Base-by-base conservation (phyloP, 352 stramenopile genomes). In the Blastocystis sp. region DNA sequence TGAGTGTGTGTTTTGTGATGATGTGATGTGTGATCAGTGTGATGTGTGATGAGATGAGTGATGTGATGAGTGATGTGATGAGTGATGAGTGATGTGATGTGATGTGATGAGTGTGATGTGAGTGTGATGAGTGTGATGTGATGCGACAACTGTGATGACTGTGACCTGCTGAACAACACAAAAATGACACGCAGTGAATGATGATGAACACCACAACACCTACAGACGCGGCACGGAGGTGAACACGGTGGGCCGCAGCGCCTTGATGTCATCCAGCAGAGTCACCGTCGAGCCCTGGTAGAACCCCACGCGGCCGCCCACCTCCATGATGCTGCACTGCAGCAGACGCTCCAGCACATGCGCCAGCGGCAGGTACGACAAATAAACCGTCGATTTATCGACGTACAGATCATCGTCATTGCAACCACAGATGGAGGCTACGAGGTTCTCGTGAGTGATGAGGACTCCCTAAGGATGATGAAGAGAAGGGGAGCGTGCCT, bases 401-500 rank as follows among this genome's bases (percentile, higher is more conserved):
- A 45, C 61, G 48, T 56, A 38, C 9, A 82, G 28, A 21, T 43
- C 79, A 14, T 19, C 69, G 19, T 52, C 5, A 4, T 74, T 21
- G 11, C 43, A 76, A n/a, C 64, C 69, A 14, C 40, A 34, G 0
- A 89, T 21, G 11, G 53, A 76, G 28, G 40, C 21, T 14, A 82
- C 61, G 38, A 70, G 38, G 34, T 94, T 94, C 43, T 90, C 76
- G 66, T 95, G 92, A 61, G 90, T 80, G 48, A 95, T 76, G 41
- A 95, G 92, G 17, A 93, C 93, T 1, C 92, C 92, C 48, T 56
- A 56, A 17, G 5, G 5, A 14, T 56, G 14, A 56, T 14, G 48
- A 17, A 56, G 48, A 14, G 14, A 56, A 56, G 5, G 14, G 14
- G 48, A 14, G 14, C 5, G 5, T 17, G 14, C 48, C 90, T 95